A percentile compares a stretch with the other conserved stretches of the same genome.
Conservation (phyloP, 345 rosid species). For the Hibiscus tridactylites region DNA sequence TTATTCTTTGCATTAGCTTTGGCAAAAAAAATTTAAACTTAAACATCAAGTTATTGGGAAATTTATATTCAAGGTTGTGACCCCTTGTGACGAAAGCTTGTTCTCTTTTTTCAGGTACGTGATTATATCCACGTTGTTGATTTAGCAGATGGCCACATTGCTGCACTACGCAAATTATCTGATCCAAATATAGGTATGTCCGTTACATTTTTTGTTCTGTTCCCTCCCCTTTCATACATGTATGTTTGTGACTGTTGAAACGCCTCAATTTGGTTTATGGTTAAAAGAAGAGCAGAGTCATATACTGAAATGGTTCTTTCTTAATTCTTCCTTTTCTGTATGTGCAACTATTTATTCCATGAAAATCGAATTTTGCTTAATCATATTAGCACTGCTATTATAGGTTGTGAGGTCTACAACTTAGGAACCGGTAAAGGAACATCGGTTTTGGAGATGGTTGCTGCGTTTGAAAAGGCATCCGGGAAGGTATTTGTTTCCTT, state of each 20-base stretch:
- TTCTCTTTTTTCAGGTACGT: conserved; percentile 52
- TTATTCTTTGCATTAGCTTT: background rate
- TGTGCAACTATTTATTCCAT: background rate
- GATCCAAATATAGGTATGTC: conserved; percentile 21
- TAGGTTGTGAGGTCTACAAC: conserved; percentile 93
- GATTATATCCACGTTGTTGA: conserved; percentile 95
- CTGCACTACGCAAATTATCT: conserved; percentile 66
- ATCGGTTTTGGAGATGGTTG: conserved; percentile 93
- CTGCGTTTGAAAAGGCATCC: conserved; percentile 85
- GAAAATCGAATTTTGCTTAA: background rate
- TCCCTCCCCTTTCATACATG: background rate
- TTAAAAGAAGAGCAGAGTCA: background rate
- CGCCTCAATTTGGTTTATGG: background rate
- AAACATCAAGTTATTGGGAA: background rate
- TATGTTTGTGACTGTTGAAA: background rate
- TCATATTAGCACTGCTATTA: background rate
- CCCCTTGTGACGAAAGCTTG: background rate
- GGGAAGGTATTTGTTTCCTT: conserved; percentile 49
- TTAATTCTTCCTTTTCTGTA: background rate
- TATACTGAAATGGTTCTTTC: background rate
- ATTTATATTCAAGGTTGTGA: background rate
- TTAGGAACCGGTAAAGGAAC: conserved; percentile 96
- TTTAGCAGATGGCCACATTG: conserved; percentile 93
- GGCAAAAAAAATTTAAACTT: background rate
- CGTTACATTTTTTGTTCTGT: background rate